Evolutionary conservation across 805 yeast genomes (phyloP).

Genomic region (Trichomonascus vanleenenianus): DNA sequence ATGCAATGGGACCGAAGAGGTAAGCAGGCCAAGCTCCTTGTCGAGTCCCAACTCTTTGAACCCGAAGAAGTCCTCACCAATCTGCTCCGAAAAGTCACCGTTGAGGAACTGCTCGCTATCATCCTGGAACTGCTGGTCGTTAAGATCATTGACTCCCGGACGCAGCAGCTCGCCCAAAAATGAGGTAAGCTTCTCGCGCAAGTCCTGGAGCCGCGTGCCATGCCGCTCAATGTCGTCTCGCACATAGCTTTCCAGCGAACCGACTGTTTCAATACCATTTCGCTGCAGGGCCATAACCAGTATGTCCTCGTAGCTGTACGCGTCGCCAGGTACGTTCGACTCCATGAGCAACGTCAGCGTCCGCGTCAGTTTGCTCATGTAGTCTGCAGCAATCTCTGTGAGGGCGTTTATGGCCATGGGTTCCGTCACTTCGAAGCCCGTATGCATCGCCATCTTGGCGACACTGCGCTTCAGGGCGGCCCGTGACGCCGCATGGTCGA

Average conservation of each 20-base stretch:
- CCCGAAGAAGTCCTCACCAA: slow-evolving; percentile 98
- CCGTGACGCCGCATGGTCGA: slow-evolving; percentile 53
- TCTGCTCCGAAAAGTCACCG: slow-evolving; percentile 88
- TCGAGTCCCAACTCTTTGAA: slow-evolving; percentile 90
- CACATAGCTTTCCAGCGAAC: slow-evolving; percentile 63
- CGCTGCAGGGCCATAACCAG: slow-evolving; percentile 62
- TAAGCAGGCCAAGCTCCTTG: slow-evolving; percentile 78
- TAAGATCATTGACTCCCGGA: slow-evolving; percentile 60
- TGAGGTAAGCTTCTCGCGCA: slow-evolving; percentile 55
- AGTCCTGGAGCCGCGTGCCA: slow-evolving; percentile 57
- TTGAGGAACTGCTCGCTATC: slow-evolving; percentile 89
- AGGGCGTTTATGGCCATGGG: slow-evolving; percentile 69
- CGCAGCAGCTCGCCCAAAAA: slow-evolving; percentile 75
- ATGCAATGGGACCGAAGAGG: slow-evolving; percentile 84
- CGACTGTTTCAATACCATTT: slow-evolving; percentile 72
- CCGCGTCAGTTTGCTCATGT: slow-evolving; percentile 63
- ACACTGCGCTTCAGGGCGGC: slow-evolving; percentile 60
- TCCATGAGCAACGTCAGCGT: slow-evolving; percentile 68
- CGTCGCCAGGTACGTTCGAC: slow-evolving; percentile 30
- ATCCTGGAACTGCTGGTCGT: slow-evolving; percentile 75
- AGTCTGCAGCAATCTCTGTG: slow-evolving; percentile 77
- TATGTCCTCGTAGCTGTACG: slow-evolving; percentile 36
- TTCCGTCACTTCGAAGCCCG: slow-evolving; percentile 83
- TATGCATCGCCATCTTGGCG: slow-evolving; percentile 78
- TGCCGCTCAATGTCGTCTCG: slow-evolving; percentile 67